These are phyloP conservation scores for Diaporthe citri DNA, from an alignment of 2,329 filamentous ascomycete genomes.

Conservation along the genomic window DNA sequence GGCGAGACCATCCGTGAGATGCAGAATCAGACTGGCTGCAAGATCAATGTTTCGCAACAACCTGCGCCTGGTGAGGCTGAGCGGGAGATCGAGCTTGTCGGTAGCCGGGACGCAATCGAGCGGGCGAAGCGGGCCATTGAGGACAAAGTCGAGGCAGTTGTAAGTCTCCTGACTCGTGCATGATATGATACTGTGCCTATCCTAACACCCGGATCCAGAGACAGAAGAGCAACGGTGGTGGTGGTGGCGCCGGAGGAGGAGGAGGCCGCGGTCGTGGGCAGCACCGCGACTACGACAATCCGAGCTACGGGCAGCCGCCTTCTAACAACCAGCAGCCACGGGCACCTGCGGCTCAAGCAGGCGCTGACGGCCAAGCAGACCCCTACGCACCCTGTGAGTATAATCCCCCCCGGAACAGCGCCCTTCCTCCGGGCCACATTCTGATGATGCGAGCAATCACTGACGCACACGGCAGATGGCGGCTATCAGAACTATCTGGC, in stretches of 20 bases:
- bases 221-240: constrained; percentile 65
- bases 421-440: background rate
- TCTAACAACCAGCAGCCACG: constrained; percentile 60
- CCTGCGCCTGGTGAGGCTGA: constrained; percentile 82
- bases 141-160: constrained; percentile 91
- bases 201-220: constrained; percentile 56
- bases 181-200: background rate
- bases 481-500: constrained; percentile 85
- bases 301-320: constrained; percentile 65
- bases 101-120: constrained; percentile 80
- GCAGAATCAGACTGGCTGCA: constrained; percentile 88
- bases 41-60: constrained; percentile 92
- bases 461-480: constrained; percentile 68
- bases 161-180: constrained; percentile 59
- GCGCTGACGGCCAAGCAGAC: constrained; percentile 67
- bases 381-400: constrained; percentile 81
- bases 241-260: constrained; percentile 58
- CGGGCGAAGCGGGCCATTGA: constrained; percentile 87
- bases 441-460: constrained; percentile 36
- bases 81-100: constrained; percentile 88
- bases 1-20: constrained; percentile 96
- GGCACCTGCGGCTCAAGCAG: constrained; percentile 54
- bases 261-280: constrained; percentile 56
- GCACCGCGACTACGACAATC: constrained; percentile 68
- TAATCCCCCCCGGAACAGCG: background rate